Conservation (phyloP, 352 stramenopile genomes). For the Pythium plurisporium region DNA sequence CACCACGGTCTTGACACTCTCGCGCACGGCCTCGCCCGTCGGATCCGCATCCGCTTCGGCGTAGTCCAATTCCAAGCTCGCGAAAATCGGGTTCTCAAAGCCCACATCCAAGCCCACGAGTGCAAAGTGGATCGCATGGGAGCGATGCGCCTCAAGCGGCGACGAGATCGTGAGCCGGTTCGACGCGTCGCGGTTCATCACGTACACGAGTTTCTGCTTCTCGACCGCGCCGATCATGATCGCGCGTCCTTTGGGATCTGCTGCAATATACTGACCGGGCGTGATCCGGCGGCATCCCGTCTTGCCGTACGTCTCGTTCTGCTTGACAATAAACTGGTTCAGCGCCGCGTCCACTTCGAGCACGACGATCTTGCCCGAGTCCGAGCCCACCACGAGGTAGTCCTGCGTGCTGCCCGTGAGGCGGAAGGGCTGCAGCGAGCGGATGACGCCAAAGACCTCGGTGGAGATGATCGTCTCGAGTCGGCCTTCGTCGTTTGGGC, state of each 20-base stretch:
- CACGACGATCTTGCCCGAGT: slow-evolving; percentile 95
- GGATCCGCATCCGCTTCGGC: slow-evolving; percentile 82
- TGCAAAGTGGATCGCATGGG: slow-evolving; percentile 92
- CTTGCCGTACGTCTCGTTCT: slow-evolving; percentile 96
- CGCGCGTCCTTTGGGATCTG: slow-evolving; percentile 96
- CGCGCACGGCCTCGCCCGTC: slow-evolving; percentile 47
- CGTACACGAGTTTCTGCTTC: slow-evolving; percentile 99
- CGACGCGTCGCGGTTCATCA: slow-evolving; percentile 95
- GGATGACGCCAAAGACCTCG: slow-evolving; percentile 90
- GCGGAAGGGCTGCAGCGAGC: slow-evolving; percentile 89
- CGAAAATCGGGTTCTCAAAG: slow-evolving; percentile 99
- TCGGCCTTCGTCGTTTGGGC: slow-evolving; percentile 61
- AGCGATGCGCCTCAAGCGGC: slow-evolving; percentile 98
- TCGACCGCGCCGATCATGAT: slow-evolving; percentile 96
- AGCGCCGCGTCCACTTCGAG: slow-evolving; percentile 89
- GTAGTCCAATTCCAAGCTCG: slow-evolving; percentile 96
- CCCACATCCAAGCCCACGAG: slow-evolving; percentile 96
- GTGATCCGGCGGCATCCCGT: slow-evolving; percentile 95
- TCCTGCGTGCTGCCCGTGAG: slow-evolving; percentile 89
- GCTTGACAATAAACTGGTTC: slow-evolving; percentile 79
- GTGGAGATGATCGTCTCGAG: slow-evolving; percentile 80
- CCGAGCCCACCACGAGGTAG: slow-evolving; percentile 94
- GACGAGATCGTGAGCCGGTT: slow-evolving; percentile 96
- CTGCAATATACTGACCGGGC: slow-evolving; percentile 96
- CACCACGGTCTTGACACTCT: slow-evolving; percentile 93